These are phyloP conservation scores for Collariella sp. DNA, from an alignment of 495 filamentous ascomycete genomes.

Conservation along the genomic window DNA sequence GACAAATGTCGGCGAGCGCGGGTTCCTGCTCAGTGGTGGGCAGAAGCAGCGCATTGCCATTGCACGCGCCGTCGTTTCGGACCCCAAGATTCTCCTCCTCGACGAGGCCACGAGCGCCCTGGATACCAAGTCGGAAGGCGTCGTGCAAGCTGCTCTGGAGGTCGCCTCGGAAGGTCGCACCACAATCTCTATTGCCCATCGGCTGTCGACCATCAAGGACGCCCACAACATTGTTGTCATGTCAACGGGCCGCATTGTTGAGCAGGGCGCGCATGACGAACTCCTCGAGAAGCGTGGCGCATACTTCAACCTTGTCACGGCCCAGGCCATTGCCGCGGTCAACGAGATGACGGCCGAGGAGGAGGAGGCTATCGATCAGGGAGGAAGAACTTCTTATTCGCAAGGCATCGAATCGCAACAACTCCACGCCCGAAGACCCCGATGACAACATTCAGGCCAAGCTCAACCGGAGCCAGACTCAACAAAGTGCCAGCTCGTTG, in stretches of 20 bases:
- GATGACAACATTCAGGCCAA: constrained; percentile 50
- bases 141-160: constrained; percentile 89
- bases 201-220: constrained; percentile 85
- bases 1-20: constrained; percentile 91
- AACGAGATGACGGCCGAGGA: constrained; percentile 46
- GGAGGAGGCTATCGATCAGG: constrained; percentile 31
- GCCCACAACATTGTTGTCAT: constrained; percentile 96
- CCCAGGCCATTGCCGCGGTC: constrained; percentile 50
- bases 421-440: constrained; percentile 41
- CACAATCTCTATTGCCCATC: constrained; percentile 92
- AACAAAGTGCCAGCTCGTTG: constrained; percentile 61
- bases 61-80: constrained; percentile 81
- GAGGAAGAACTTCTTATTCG: constrained; percentile 40
- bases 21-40: constrained; percentile 84
- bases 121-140: constrained; percentile 92
- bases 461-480: constrained; percentile 55
- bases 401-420: constrained; percentile 32
- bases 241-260: constrained; percentile 72
- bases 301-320: constrained; percentile 48
- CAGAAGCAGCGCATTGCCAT: constrained; percentile 90
- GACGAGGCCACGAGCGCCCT: constrained; percentile 92
- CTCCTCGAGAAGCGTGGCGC: constrained; percentile 53
- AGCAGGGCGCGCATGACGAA: constrained; percentile 67
- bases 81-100: constrained; percentile 88
- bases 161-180: constrained; percentile 82